Conservation (phyloP, 495 filamentous ascomycete species). For the Cetradonia linearis region DNA sequence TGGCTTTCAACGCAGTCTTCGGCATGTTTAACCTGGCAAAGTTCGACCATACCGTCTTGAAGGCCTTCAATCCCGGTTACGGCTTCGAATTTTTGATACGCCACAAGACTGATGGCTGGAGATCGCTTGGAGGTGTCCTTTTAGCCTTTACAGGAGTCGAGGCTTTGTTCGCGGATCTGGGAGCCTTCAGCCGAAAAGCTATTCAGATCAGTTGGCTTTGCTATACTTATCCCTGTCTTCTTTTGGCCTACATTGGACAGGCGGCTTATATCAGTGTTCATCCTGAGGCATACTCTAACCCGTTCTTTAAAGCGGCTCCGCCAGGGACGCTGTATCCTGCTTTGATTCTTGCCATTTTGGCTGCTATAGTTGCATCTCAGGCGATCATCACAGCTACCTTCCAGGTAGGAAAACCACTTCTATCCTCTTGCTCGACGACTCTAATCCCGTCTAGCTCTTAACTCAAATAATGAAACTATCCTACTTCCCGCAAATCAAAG, state of each 20-base stretch:
- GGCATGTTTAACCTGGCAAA: conserved; percentile 58
- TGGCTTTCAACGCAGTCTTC: conserved; percentile 52
- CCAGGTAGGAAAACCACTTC: conserved; percentile 26
- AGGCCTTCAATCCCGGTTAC: conserved; percentile 56
- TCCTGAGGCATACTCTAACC: conserved; percentile 54
- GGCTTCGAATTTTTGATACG: conserved; percentile 50
- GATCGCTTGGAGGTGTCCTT: conserved; percentile 55
- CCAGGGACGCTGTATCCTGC: conserved; percentile 54
- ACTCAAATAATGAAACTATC: conserved; percentile 62
- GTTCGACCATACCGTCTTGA: conserved; percentile 53
- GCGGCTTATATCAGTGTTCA: conserved; percentile 55
- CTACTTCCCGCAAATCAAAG: conserved; percentile 63
- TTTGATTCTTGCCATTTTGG: conserved; percentile 53
- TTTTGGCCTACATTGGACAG: conserved; percentile 62
- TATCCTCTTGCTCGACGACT: too few species aligned
- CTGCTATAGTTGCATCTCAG: conserved; percentile 62
- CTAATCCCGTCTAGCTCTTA: conserved; percentile 37
- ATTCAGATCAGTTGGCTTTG: conserved; percentile 56
- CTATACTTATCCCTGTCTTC: conserved; percentile 55
- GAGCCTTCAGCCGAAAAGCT: conserved; percentile 50
- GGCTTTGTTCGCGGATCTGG: conserved; percentile 63
- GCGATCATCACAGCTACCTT: conserved; percentile 66
- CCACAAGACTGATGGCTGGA: conserved; percentile 52
- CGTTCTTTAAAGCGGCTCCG: conserved; percentile 58
- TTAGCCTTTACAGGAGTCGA: conserved; percentile 66